Percentiles rank a stretch among this genome's conserved stretches.
phyloP scores from a whole-genome alignment of 495 filamentous ascomycete genomes.

The Apiosordaria backusii region DNA sequence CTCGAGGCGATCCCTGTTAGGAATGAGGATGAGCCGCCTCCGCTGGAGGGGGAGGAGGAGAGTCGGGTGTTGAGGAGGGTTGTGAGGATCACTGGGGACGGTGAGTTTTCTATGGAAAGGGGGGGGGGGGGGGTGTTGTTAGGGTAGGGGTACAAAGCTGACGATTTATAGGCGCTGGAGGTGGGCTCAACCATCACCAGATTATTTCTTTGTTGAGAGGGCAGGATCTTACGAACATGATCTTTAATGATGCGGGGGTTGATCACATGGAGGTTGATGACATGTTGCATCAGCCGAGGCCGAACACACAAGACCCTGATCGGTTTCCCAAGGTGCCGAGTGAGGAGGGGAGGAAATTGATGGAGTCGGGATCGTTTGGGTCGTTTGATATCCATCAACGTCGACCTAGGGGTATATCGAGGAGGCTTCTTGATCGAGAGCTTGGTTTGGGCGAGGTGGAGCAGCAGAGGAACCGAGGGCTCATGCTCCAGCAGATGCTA shows the following conservation, averaged over 20 bases:
- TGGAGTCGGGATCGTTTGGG: conserved; percentile 77
- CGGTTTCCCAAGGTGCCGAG: conserved; percentile 73
- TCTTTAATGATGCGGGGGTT: conserved; percentile 34
- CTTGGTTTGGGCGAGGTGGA: conserved; percentile 58
- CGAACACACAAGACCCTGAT: conserved; percentile 35
- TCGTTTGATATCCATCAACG: conserved; percentile 53
- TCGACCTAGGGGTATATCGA: conserved; percentile 54
- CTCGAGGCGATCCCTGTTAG: background rate
- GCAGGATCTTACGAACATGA: background rate
- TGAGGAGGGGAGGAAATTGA: conserved; percentile 67
- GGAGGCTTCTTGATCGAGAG: conserved; percentile 73
- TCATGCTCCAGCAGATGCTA: conserved; percentile 60
- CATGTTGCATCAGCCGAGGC: conserved; percentile 22
- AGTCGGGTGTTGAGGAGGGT: background rate
- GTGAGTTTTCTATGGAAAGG: background rate
- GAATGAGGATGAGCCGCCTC: background rate
- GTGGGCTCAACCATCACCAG: background rate
- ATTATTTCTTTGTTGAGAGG: background rate
- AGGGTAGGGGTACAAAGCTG: too few species aligned
- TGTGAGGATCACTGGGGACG: background rate
- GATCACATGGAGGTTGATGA: conserved; percentile 7
- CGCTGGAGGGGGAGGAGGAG: background rate
- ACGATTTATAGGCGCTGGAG: background rate
- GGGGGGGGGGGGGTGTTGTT: too few species aligned
- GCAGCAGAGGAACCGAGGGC: conserved; percentile 53